These are phyloP conservation scores for Arthrobotrys megalospora DNA, from an alignment of 2,329 filamentous ascomycete genomes.

Conservation along the genomic window DNA sequence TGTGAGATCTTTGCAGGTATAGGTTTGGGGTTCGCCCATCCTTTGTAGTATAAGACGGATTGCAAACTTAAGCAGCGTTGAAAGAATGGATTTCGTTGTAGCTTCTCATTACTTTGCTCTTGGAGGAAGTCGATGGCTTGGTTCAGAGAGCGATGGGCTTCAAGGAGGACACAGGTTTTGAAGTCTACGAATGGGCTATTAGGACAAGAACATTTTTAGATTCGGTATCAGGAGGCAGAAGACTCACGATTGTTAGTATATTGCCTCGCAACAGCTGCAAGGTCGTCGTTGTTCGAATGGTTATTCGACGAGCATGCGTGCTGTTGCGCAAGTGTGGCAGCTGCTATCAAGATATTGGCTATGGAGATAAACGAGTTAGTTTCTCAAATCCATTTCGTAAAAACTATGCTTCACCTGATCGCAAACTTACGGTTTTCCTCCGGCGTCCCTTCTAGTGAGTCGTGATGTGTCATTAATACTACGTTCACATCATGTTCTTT, in stretches of 20 bases:
- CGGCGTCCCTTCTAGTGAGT: slow-evolving; percentile 66
- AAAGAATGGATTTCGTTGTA: slow-evolving; percentile 81
- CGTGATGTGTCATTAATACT: slow-evolving; percentile 66
- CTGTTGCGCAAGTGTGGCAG: slow-evolving; percentile 68
- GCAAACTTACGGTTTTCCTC: slow-evolving; percentile 59
- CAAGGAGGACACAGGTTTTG: slow-evolving; percentile 75
- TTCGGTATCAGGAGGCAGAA: not conserved
- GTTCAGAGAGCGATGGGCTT: slow-evolving; percentile 79
- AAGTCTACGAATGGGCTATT: slow-evolving; percentile 37
- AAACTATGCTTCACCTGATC: not conserved
- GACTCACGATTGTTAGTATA: slow-evolving; percentile 46
- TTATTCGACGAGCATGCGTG: slow-evolving; percentile 69
- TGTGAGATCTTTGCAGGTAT: slow-evolving; percentile 64
- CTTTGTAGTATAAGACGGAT: slow-evolving; percentile 81
- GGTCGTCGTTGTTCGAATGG: slow-evolving; percentile 70
- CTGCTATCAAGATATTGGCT: slow-evolving; percentile 66
- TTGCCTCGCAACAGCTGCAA: slow-evolving; percentile 67
- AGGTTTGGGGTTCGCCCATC: slow-evolving; percentile 68
- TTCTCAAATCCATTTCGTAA: not conserved
- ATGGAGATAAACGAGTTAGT: not conserved
- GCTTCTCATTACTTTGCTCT: slow-evolving; percentile 78
- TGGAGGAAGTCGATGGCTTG: slow-evolving; percentile 85
- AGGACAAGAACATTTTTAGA: slow-evolving; percentile 23
- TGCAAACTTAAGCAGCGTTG: slow-evolving; percentile 84
- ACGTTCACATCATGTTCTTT: slow-evolving; percentile 69